Evolutionary conservation across 805 yeast species (phyloP), one percentile per base, ranked within the genome.

Genomic region (Alloascoidea hylecoeti): DNA sequence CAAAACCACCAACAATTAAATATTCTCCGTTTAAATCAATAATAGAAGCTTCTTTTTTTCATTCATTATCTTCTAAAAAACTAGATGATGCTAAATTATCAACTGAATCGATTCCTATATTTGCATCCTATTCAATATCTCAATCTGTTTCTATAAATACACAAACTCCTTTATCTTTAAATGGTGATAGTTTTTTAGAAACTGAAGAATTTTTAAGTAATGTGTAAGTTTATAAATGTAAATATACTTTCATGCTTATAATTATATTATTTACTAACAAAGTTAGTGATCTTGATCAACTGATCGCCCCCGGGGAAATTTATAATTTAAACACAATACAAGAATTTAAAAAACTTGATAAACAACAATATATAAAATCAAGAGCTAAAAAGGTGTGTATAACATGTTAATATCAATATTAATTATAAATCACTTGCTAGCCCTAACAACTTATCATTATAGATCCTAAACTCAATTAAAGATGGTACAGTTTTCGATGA

Each of bases 41-140:
- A 53, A 76, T 82, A 16, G 96, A 89, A 49, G 74, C 95, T 1
- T 72, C 95, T 0, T 92, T 92, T 55, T 92, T 89, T 60, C 77
- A 79, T 33, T 70, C 70, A 45, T 65, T 92, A 6, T 68, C 94
- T 0, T 70, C 74, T 35, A 55, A 75, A 46, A 92, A 92, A 51
- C 66, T 92, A 35, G 79, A 85, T 43, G 70, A 75, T 27, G 68
- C 74, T 50, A 82, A 79, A 51, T 65, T 89, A 16, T 78, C 75
- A 46, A 61, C 70, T 32, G 56, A 70, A 2, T 53, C 58, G 5
- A 53, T 58, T 35, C 52, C 53, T 1, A 52, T 81, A 5, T 42
- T 44, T 14, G 85, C 76, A 5, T 33, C 44, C 4, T 56, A 55
- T 45, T 16, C 37, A 9, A 28, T 50, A 3, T 57, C 63, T 2